Conservation (phyloP, 805 yeast genomes). For the Saturnispora silvae region DNA sequence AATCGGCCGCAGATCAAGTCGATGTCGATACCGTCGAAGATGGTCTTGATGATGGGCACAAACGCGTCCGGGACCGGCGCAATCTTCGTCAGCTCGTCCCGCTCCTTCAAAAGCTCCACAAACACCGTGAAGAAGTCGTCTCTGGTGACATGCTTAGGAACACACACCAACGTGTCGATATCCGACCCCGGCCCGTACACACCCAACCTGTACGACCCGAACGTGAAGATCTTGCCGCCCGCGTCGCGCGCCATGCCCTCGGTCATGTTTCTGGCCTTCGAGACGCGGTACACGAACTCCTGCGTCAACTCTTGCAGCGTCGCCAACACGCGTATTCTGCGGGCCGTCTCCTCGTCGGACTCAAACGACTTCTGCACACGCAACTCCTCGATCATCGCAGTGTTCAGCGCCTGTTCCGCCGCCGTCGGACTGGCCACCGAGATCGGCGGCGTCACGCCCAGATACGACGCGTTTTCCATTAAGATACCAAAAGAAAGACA, state of each 20-base stretch:
- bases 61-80: slow-evolving; percentile 93
- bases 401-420: slow-evolving; percentile 68
- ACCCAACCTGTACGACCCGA: slow-evolving; percentile 88
- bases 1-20: slow-evolving; percentile 81
- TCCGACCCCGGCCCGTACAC: slow-evolving; percentile 98
- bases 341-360: slow-evolving; percentile 70
- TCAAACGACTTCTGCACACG: slow-evolving; percentile 84
- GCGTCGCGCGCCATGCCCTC: slow-evolving; percentile 97
- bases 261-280: slow-evolving; percentile 77
- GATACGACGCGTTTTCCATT: slow-evolving; percentile 22
- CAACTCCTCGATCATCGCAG: slow-evolving; percentile 63
- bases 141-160: slow-evolving; percentile 87
- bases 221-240: slow-evolving; percentile 95
- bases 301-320: slow-evolving; percentile 63
- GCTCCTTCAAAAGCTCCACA: slow-evolving; percentile 51
- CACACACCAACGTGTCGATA: slow-evolving; percentile 94
- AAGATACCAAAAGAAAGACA: no score
- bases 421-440: slow-evolving; percentile 79
- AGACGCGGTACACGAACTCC: slow-evolving; percentile 76
- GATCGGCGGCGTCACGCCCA: slow-evolving; percentile 76
- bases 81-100: slow-evolving; percentile 83
- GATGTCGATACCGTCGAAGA: slow-evolving; percentile 83
- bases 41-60: slow-evolving; percentile 91
- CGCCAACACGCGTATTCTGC: slow-evolving; percentile 64
- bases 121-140: slow-evolving; percentile 85